A percentile compares a stretch with the other conserved stretches of the same genome.
These are phyloP conservation scores for Furcasterigmium sp. DNA, from an alignment of 2,329 filamentous ascomycete genomes.

Conservation along the genomic window DNA sequence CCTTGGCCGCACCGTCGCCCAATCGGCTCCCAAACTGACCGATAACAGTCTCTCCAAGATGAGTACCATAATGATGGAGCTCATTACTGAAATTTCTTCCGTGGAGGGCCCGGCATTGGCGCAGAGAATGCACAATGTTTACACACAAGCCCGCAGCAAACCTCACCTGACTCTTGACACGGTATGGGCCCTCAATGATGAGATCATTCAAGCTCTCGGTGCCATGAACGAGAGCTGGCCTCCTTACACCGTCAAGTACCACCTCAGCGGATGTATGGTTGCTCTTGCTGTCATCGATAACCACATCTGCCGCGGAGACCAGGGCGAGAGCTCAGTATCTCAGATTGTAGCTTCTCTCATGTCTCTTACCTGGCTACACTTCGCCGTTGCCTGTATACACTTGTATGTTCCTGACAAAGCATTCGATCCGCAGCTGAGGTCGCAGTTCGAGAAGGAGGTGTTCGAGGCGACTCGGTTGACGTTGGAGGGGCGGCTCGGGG, in stretches of 20 bases:
- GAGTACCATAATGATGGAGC: conserved; percentile 38
- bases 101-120: conserved; percentile 26
- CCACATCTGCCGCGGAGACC: neutral
- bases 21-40: conserved; percentile 42
- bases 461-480: conserved; percentile 48
- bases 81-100: conserved; percentile 36
- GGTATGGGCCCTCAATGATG: neutral
- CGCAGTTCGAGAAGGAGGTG: conserved; percentile 59
- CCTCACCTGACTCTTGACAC: conserved; percentile 1
- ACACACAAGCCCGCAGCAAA: neutral
- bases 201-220: neutral
- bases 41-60: conserved; percentile 45
- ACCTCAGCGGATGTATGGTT: neutral
- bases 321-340: neutral
- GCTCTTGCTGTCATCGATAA: neutral
- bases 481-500: conserved; percentile 51
- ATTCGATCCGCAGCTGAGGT: conserved; percentile 72
- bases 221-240: neutral
- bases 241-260: neutral
- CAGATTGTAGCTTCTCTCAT: neutral
- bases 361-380: conserved; percentile 64
- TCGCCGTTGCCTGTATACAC: conserved; percentile 68
- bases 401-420: conserved; percentile 82
- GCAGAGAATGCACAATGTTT: neutral
- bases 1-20: conserved; percentile 49